Base-by-base conservation (phyloP, 225 moss, liverwort and hornwort genomes). In the Pleurozium schreberi region DNA sequence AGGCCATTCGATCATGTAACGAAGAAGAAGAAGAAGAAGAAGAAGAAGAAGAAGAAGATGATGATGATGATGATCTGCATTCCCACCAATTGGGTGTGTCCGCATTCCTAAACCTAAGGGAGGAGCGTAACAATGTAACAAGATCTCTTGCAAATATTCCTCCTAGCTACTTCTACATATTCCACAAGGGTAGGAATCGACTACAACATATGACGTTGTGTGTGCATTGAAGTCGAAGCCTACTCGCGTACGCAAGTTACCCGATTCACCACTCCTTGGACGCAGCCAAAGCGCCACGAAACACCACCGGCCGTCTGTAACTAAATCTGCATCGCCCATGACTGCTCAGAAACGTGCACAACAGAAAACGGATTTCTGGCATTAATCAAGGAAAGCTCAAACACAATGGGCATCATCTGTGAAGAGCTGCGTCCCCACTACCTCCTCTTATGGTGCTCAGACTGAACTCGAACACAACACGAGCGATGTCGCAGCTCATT, bases 271-370 rank as follows among this genome's bases (percentile, higher is more conserved):
- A 55, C 40, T 63, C 62, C 93, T 91, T 10, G 92, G 94, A 47
- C 89, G 88, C 75, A 96, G 92, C 96, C 96, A 96, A 19, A 96
- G 89, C 53, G 93, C 96, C 65, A 96, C 92, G 82, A 95, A 96
- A 83, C 96, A 96, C 96, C 96, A 96, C 67, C 94, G 91, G 47
- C 96, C 95, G 77, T 96, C 96, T 70, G 96, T 96, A 63, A 86
- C 94, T 85, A 96, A 90, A 92, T 96, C 96, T 96, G 95, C 92
- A 90, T 67, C n/a, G 15, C 45, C 91, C 49, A 86, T 34, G 38
- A 79, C n/a, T 31, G 21, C 13, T 88, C 86, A 83, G 49, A 71
- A 42, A 81, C n/a, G 43, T 43, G 31, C 69, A 80, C 17, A 49
- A 22, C 43, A 84, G 59, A 66, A 84, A 67, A 49, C n/a, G n/a